Evolutionary conservation across 495 filamentous ascomycete genomes (phyloP), one percentile per base, ranked within the genome.

Genomic region (Daldinia childiae): DNA sequence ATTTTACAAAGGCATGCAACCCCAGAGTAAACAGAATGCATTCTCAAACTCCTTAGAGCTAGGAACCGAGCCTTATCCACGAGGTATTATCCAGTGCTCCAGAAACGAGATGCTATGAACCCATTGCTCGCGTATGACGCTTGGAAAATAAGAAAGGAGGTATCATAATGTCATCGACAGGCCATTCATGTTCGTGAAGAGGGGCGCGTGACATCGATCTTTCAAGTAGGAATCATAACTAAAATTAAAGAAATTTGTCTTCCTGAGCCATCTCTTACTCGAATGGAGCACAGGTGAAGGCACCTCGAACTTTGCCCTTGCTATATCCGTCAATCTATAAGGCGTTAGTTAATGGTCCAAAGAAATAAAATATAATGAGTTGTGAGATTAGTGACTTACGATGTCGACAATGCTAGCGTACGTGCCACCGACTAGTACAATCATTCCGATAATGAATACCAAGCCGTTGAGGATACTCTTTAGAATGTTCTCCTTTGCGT

Each of bases 321-420:
- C 67, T 72, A 58, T 87, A 87, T 56, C 74, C 79, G 24, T 85
- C 66, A 4, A 79, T 80, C 84, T 87, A 58, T 21, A n/a, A 24
- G 7, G 36, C n/a, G 56, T 72, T 36, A 68, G 26, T 17, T 26
- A 19, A 36, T 15, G 12, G 24, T 9, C 24, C 12, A 29, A 30
- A 29, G n/a, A 60, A 21, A 50, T 32, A 36, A 0, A 68, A 2
- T 8, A 15, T 11, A 21, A 48, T 21, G 6, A 48, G 9, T 3
- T 9, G 7, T 9, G 21, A 51, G 14, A 12, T 17, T 21, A 15
- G 41, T 5, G 0, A 85, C 85, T 85, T 60, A 87, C 82, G 68
- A 90, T 87, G 56, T 85, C 83, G 60, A 84, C 77, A 39, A 89
- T 79, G 62, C 80, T 84, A 4, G 88, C 82, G 59, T 90, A 90